These are phyloP conservation scores for Mucor sp. DNA, from an alignment of 371 early-diverging fungal genomes.

Conservation along the genomic window DNA sequence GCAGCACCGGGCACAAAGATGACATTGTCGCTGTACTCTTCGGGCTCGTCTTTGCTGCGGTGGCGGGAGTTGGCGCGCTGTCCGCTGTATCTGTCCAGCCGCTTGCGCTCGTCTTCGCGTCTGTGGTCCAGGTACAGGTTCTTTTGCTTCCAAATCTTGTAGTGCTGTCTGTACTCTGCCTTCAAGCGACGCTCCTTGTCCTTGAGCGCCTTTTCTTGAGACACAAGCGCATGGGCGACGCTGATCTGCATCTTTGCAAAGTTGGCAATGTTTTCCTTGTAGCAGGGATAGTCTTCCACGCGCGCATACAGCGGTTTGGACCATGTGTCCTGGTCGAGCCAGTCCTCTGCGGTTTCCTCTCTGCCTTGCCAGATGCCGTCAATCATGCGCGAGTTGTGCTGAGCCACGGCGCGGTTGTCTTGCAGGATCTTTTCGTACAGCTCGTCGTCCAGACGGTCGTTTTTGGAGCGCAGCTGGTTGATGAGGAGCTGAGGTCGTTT, in stretches of 20 bases:
- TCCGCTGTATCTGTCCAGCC: conserved; percentile 29
- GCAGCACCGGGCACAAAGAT: conserved; percentile 43
- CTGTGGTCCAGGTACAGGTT: conserved; percentile 44
- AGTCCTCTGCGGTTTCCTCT: conserved; percentile 31
- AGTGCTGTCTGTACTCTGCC: conserved; percentile 38
- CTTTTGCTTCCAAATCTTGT: conserved; percentile 45
- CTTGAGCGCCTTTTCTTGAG: conserved; percentile 19
- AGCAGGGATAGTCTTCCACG: conserved; percentile 67
- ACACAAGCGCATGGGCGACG: conserved; percentile 25
- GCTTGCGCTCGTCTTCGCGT: conserved; percentile 41
- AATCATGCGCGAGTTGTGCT: conserved; percentile 45
- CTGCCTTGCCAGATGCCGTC: conserved; percentile 40
- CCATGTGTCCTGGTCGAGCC: conserved; percentile 48
- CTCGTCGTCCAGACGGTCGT: conserved; percentile 47
- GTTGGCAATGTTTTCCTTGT: conserved; percentile 45
- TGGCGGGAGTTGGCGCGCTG: conserved; percentile 36
- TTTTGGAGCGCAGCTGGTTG: conserved; percentile 36
- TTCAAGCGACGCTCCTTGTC: conserved; percentile 41
- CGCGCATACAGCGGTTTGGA: conserved; percentile 39
- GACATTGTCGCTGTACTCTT: conserved; percentile 46
- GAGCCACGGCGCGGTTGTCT: conserved; percentile 62
- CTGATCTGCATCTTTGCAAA: conserved; percentile 30
- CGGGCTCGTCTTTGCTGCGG: conserved; percentile 45
- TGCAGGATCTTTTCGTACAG: conserved; percentile 55
- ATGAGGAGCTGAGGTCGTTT: conserved; percentile 50